These are phyloP conservation scores for Leccinellum luteum DNA, from an alignment of 768 basidiomycete genomes.

Conservation along the genomic window DNA sequence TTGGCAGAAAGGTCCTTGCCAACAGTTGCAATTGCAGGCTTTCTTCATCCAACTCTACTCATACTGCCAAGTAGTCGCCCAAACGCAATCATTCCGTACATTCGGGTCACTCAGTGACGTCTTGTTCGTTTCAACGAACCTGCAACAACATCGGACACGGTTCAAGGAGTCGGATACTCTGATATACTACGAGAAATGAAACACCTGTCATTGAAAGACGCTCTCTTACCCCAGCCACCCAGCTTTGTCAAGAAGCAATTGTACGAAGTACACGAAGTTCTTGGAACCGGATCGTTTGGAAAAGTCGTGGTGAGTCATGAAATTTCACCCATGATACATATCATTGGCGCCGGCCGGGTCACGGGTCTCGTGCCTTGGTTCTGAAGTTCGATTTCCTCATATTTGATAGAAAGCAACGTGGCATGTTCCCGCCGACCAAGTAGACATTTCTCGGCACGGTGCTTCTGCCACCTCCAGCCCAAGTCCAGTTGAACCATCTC, in stretches of 20 bases:
- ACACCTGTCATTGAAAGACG: slow-evolving; percentile 46
- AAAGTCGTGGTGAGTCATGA: slow-evolving; percentile 71
- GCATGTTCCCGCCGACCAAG: slow-evolving; percentile 66
- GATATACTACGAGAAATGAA: slow-evolving; percentile 22
- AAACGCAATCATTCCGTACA: background rate
- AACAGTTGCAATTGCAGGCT: background rate
- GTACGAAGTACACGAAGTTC: slow-evolving; percentile 67
- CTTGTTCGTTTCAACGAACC: background rate
- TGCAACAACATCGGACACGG: background rate
- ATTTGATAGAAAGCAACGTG: slow-evolving; percentile 63
- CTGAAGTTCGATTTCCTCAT: background rate
- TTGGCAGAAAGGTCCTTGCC: background rate
- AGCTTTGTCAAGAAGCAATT: slow-evolving; percentile 85
- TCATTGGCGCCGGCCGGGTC: background rate
- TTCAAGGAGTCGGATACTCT: background rate
- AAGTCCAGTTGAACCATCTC: slow-evolving; percentile 18
- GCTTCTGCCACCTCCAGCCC: slow-evolving; percentile 41
- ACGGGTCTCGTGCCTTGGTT: slow-evolving; percentile 3
- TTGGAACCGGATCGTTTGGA: slow-evolving; percentile 87
- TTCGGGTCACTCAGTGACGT: background rate
- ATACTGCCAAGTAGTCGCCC: background rate
- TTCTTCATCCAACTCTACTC: slow-evolving; percentile 1
- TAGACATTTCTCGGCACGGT: slow-evolving; percentile 54
- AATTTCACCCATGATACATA: background rate
- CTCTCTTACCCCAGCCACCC: slow-evolving; percentile 76